These are phyloP conservation scores for Trypanosoma melophagium DNA, from an alignment of 208 protist species.

Conservation along the genomic window DNA sequence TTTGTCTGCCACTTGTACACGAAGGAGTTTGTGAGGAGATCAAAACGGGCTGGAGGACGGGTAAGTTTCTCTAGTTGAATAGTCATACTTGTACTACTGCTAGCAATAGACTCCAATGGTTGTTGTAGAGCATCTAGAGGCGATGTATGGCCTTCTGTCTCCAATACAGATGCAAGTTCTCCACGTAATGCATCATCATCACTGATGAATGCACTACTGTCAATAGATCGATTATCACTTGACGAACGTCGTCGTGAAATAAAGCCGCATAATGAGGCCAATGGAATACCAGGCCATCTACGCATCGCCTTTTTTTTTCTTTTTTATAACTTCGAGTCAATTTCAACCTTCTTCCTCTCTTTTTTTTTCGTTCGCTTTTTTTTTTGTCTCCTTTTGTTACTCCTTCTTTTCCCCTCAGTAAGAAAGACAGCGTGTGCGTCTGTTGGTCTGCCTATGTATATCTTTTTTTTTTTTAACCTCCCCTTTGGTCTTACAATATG, in stretches of 20 bases:
- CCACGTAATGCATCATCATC: conserved; percentile 49
- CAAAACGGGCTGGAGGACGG: conserved; percentile 73
- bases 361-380: too few relatives aligned
- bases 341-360: too few relatives aligned
- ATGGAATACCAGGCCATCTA: conserved; percentile 13
- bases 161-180: conserved; percentile 62
- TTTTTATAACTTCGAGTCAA: neutral
- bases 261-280: neutral
- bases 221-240: neutral
- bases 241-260: neutral
- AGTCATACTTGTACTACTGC: neutral
- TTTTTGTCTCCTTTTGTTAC: too few relatives aligned
- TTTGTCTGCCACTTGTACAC: conserved; percentile 89
- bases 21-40: conserved; percentile 87
- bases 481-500: neutral
- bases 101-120: conserved; percentile 1
- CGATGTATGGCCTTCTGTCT: conserved; percentile 41
- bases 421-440: too few relatives aligned
- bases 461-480: neutral
- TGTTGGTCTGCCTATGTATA: neutral
- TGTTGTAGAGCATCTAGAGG: conserved; percentile 9
- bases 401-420: too few relatives aligned
- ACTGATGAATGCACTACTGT: conserved; percentile 41
- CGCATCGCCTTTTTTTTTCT: conserved; percentile 22
- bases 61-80: conserved; percentile 67